Percentiles rank a stretch among this genome's conserved stretches.
phyloP scores from a whole-genome alignment of 768 basidiomycete genomes.

The Postia placenta region DNA sequence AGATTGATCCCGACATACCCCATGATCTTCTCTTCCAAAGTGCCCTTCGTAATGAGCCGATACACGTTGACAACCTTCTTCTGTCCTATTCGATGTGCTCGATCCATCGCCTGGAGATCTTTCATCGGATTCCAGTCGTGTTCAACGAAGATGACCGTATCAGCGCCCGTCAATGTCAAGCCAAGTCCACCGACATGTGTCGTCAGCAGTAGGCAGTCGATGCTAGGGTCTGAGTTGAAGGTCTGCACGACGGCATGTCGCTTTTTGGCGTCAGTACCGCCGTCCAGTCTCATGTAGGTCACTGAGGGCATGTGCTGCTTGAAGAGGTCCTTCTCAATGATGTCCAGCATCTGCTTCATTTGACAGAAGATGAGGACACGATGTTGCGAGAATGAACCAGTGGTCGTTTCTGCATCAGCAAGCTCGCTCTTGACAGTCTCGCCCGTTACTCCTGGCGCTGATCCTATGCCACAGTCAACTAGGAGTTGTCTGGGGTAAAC shows the following conservation, averaged over 20 bases:
- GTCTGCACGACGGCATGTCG: slow-evolving; percentile 97
- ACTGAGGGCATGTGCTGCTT: slow-evolving; percentile 89
- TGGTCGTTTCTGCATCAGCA: slow-evolving; percentile 50
- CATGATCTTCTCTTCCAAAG: slow-evolving; percentile 99
- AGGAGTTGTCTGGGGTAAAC: slow-evolving; percentile 71
- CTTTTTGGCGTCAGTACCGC: slow-evolving; percentile 85
- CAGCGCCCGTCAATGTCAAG: slow-evolving; percentile 93
- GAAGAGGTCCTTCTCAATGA: slow-evolving; percentile 93
- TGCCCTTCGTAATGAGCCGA: slow-evolving; percentile 93
- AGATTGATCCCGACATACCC: slow-evolving; percentile 50
- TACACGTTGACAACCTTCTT: slow-evolving; percentile 99
- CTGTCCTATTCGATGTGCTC: slow-evolving; percentile 96
- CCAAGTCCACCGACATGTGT: slow-evolving; percentile 97
- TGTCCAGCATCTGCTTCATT: slow-evolving; percentile 98
- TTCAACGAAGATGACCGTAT: slow-evolving; percentile 98
- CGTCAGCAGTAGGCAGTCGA: slow-evolving; percentile 92
- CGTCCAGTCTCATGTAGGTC: slow-evolving; percentile 98
- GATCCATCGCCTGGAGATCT: slow-evolving; percentile 98
- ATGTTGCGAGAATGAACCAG: slow-evolving; percentile 79
- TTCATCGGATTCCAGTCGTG: slow-evolving; percentile 99
- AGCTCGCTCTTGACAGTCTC: slow-evolving; percentile 66
- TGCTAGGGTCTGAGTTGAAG: slow-evolving; percentile 96
- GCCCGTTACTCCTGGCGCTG: slow-evolving; percentile 29
- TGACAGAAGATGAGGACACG: slow-evolving; percentile 99
- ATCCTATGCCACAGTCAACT: slow-evolving; percentile 90